phyloP scores from a whole-genome alignment of 352 stramenopile genomes.

The Phytopythium cucurbitacearum region DNA sequence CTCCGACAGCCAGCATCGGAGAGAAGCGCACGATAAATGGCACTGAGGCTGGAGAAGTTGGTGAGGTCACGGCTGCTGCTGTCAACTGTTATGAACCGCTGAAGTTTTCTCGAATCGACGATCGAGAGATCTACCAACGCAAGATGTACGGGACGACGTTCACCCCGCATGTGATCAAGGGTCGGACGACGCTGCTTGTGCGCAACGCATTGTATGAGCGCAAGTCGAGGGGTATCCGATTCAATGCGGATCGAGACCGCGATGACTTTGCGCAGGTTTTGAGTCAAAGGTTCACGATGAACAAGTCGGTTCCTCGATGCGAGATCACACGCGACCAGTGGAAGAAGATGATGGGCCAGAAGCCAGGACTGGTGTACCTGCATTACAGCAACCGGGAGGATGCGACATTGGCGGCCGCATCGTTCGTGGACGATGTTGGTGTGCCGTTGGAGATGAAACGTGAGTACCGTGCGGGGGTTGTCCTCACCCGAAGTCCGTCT shows the following conservation, averaged over 20 bases:
- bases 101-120: slow-evolving; percentile 25
- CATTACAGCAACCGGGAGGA: slow-evolving; percentile 59
- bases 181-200: slow-evolving; percentile 34
- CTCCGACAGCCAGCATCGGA: slow-evolving; percentile 11
- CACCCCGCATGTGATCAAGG: slow-evolving; percentile 38
- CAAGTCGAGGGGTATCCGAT: slow-evolving; percentile 53
- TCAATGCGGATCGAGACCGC: slow-evolving; percentile 53
- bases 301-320: slow-evolving; percentile 39
- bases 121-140: slow-evolving; percentile 41
- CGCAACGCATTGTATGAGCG: slow-evolving; percentile 46
- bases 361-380: slow-evolving; percentile 29
- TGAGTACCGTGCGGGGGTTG: slow-evolving; percentile 32
- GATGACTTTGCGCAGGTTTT: slow-evolving; percentile 41
- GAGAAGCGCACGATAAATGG: not conserved
- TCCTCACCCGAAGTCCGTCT: slow-evolving; percentile 21
- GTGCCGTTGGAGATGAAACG: slow-evolving; percentile 29
- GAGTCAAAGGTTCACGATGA: slow-evolving; percentile 45
- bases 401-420: slow-evolving; percentile 26
- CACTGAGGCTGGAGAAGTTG: not conserved
- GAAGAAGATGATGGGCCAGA: slow-evolving; percentile 36
- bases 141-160: slow-evolving; percentile 57
- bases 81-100: slow-evolving; percentile 39
- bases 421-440: slow-evolving; percentile 39
- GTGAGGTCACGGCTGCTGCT: not conserved
- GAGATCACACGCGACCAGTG: slow-evolving; percentile 59